phyloP scores from a whole-genome alignment of 345 rosid genomes.

The Aethionema arabicum region DNA sequence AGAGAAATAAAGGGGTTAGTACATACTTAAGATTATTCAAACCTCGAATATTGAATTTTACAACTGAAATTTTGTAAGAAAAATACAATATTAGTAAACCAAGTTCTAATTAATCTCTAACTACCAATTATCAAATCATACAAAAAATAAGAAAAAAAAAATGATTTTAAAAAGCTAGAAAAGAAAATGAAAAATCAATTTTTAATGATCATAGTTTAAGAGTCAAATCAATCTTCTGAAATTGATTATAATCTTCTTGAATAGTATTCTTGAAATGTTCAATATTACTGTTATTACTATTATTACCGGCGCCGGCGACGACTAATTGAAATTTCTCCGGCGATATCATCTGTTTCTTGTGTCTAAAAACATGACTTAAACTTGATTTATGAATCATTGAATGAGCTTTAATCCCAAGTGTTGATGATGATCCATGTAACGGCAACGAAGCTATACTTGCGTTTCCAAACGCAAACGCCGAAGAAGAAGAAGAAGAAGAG shows the following conservation, averaged over 20 bases:
- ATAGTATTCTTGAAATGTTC: constrained; percentile 46
- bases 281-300: constrained; percentile 36
- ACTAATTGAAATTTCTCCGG: constrained; percentile 38
- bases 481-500: constrained; percentile 23
- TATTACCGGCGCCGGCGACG: constrained; percentile 31
- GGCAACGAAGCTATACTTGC: constrained; percentile 75
- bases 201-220: constrained; percentile 72
- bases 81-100: constrained; percentile 16
- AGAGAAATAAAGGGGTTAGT: no score
- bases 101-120: constrained; percentile 18
- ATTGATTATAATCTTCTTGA: constrained; percentile 48
- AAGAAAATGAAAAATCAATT: not conserved
- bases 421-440: constrained; percentile 59
- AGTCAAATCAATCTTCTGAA: constrained; percentile 82
- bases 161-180: not conserved
- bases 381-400: constrained; percentile 65
- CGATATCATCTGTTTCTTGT: constrained; percentile 44
- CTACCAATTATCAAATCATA: constrained; percentile 27
- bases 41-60: constrained; percentile 19
- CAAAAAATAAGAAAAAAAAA: constrained; percentile 18
- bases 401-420: constrained; percentile 69
- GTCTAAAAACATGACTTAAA: constrained; percentile 47
- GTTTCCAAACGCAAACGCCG: constrained; percentile 43
- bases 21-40: not conserved
- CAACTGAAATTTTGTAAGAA: not conserved